A percentile compares a stretch with the other conserved stretches of the same genome.
Evolutionary conservation across 108 stramenopile species (phyloP).

Genomic region (Conticribra weissflogii): DNA sequence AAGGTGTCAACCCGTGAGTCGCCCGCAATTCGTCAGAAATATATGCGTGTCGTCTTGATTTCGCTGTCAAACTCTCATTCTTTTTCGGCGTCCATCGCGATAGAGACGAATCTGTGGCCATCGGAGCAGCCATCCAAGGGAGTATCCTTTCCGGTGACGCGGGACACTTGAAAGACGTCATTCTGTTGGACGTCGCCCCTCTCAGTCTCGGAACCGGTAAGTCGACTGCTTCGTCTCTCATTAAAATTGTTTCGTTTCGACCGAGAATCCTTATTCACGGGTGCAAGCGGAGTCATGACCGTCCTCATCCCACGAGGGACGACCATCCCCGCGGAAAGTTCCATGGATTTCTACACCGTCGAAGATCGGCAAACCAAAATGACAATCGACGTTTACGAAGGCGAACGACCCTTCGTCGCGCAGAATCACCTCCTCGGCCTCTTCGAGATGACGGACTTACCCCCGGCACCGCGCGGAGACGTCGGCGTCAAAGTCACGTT

Average conservation of each 20-base stretch:
- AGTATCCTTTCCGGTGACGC: conserved; percentile 90
- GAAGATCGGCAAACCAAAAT: conserved; percentile 94
- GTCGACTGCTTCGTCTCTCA: too few relatives aligned
- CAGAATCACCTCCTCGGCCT: conserved; percentile 95
- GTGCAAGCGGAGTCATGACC: conserved; percentile 92
- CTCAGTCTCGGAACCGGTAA: conserved; percentile 94
- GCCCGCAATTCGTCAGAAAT: too few relatives aligned
- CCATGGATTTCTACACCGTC: conserved; percentile 52
- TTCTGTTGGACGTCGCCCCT: conserved; percentile 94
- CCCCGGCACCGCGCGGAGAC: conserved; percentile 93
- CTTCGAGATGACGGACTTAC: conserved; percentile 94
- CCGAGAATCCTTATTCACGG: too few relatives aligned
- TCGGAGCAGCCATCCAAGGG: conserved; percentile 97
- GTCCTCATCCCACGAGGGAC: conserved; percentile 86
- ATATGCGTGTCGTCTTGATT: too few relatives aligned
- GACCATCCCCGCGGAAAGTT: conserved; percentile 90
- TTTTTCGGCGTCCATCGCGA: too few relatives aligned
- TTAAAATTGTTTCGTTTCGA: too few relatives aligned
- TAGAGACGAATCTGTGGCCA: conserved; percentile 95
- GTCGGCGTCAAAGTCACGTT: conserved; percentile 97
- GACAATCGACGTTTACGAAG: conserved; percentile 95
- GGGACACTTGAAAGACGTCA: conserved; percentile 75
- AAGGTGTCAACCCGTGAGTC: conserved; percentile 86
- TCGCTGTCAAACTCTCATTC: too few relatives aligned
- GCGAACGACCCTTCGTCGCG: conserved; percentile 95